phyloP scores from a whole-genome alignment of 768 basidiomycete species.

The Rhodotorula diobovata region DNA sequence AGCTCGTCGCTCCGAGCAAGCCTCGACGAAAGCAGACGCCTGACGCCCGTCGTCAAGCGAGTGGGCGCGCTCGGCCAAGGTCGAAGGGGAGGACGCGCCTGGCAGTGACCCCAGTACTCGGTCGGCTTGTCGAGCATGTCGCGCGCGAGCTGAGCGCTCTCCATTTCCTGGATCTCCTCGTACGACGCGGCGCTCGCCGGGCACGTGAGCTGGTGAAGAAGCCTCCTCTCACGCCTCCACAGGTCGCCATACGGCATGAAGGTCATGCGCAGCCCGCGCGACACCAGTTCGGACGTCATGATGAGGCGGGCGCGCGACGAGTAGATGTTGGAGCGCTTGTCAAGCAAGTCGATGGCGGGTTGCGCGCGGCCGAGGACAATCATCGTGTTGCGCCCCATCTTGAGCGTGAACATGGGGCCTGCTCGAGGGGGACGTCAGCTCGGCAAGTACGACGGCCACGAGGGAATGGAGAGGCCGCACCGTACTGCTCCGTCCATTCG shows the following conservation, averaged over 20 bases:
- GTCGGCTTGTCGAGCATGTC: slow-evolving; percentile 36
- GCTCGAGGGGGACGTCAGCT: neutral
- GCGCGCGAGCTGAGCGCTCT: slow-evolving; percentile 32
- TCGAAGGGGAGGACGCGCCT: neutral
- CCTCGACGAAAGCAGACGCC: no score
- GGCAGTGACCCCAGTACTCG: slow-evolving; percentile 40
- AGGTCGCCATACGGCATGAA: slow-evolving; percentile 41
- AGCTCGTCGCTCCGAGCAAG: no score
- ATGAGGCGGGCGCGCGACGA: slow-evolving; percentile 39
- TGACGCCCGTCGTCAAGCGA: no score
- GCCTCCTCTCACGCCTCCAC: slow-evolving; percentile 38
- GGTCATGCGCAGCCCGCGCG: slow-evolving; percentile 37
- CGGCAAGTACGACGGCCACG: neutral
- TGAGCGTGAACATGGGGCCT: slow-evolving; percentile 40
- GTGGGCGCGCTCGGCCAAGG: neutral
- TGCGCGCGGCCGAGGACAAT: slow-evolving; percentile 38
- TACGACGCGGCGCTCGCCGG: slow-evolving; percentile 36
- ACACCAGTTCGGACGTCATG: slow-evolving; percentile 39
- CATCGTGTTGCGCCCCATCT: slow-evolving; percentile 35
- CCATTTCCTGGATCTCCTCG: slow-evolving; percentile 42
- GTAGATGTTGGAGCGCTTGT: slow-evolving; percentile 39
- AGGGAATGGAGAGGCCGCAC: slow-evolving; percentile 2
- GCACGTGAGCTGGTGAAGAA: slow-evolving; percentile 39
- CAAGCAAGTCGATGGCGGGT: slow-evolving; percentile 40
- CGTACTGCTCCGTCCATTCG: slow-evolving; percentile 39